Evolutionary conservation across 73 alveolate genomes (phyloP).

Genomic region (Loxodes magnus): DNA sequence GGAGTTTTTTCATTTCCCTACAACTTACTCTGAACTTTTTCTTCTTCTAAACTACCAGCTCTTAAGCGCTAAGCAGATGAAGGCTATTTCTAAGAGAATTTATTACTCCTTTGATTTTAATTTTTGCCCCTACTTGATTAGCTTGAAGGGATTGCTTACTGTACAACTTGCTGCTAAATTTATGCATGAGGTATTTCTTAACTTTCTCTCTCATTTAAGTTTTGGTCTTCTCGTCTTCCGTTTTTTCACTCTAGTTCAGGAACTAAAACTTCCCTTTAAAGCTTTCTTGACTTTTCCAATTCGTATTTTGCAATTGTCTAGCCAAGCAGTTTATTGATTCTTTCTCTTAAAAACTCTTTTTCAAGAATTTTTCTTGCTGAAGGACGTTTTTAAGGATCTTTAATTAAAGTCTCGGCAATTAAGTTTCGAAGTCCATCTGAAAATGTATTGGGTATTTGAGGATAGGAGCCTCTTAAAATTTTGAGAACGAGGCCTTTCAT

Average conservation of each 20-base stretch:
- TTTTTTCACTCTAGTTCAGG: conserved; percentile 5
- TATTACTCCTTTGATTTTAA: no score
- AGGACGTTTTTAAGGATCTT: conserved; percentile 72
- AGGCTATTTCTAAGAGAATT: no score
- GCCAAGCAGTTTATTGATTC: conserved; percentile 17
- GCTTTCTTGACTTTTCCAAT: conserved; percentile 26
- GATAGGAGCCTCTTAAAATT: conserved; percentile 74
- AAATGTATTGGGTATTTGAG: conserved; percentile 60
- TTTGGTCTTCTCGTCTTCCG: conserved; percentile 9
- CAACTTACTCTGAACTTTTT: no score
- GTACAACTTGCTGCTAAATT: no score
- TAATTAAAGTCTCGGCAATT: conserved; percentile 70
- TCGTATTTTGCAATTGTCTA: conserved; percentile 25
- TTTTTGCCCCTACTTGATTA: no score
- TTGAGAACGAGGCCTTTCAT: conserved; percentile 80
- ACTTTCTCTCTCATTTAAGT: not conserved
- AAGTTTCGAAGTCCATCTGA: conserved; percentile 37
- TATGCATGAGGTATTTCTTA: not conserved
- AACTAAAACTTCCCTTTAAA: no score
- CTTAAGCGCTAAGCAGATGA: no score
- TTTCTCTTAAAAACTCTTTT: conserved; percentile 46
- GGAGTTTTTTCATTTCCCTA: not conserved
- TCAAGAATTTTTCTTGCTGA: conserved; percentile 66
- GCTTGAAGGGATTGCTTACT: no score
- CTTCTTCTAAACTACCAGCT: no score